Percentiles rank a stretch among this genome's conserved stretches.
phyloP scores from a whole-genome alignment of 2,329 filamentous ascomycete genomes.

The Fusarium globosum region DNA sequence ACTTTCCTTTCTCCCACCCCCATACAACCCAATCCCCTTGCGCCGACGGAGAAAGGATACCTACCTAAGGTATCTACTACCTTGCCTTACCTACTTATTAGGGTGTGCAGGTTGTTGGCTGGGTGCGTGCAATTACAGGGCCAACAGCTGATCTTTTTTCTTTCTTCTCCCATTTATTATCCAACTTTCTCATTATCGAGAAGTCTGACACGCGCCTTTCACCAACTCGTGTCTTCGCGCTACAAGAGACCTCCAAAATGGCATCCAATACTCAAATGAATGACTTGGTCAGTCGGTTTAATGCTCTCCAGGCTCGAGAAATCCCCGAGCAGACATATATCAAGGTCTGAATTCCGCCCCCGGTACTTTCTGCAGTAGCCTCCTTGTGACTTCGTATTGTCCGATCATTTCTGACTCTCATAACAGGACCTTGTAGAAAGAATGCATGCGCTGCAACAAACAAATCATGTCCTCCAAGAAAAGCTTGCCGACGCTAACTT shows the following conservation, averaged over 20 bases:
- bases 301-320: background rate
- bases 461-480: background rate
- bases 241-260: background rate
- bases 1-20: constrained; percentile 21
- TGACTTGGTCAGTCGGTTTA: background rate
- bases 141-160: constrained; percentile 23
- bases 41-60: constrained; percentile 17
- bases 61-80: background rate
- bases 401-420: background rate
- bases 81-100: background rate
- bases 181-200: constrained; percentile 4
- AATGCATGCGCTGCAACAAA: background rate
- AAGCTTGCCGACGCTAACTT: background rate
- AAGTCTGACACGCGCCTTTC: constrained; percentile 27
- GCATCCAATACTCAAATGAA: background rate
- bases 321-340: background rate
- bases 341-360: background rate
- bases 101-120: constrained; percentile 31
- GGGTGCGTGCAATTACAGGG: constrained; percentile 25
- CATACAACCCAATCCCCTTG: constrained; percentile 24
- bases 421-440: background rate
- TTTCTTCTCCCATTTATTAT: background rate
- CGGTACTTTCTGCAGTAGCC: background rate
- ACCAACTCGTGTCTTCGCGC: background rate
- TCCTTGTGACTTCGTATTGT: background rate